Evolutionary conservation across 1,284 basidiomycete species (phyloP), one percentile per base, ranked within the genome.

Genomic region (Malassezia pachydermatis): DNA sequence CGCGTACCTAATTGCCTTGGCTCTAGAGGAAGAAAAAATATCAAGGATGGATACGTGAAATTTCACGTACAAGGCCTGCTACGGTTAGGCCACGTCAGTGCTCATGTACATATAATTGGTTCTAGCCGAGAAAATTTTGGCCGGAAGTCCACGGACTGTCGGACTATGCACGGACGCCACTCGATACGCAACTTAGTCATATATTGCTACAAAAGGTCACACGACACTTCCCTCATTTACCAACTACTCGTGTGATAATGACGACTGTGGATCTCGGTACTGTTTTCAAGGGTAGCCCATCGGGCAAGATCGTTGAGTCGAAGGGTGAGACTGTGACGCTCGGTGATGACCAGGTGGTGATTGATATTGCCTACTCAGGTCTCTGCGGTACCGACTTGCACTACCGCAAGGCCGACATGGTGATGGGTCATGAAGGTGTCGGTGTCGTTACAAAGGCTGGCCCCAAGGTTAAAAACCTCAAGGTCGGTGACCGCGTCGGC

Each of bases 351-450:
- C 56, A 67, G 30, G 62, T 67, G 1, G 62, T 67, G 23, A 62
- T 68, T 50, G 62, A 63, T 42, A 62, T 66, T 29, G 60, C 57
- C 34, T 59, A 63, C 57, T 65, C 62, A n/a, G 64, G 65, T 34
- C 57, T 68, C 3, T 68, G 65, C 47, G 63, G 48, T 39, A 67
- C 65, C 23, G 65, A 68, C 44, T 44, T 65, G 45, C 63, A 60
- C 56, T 61, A 41, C 45, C 59, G 57, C 48, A 57, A 60, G 35
- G 19, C 42, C 32, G 54, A 59, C 51, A 65, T 64, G 57, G 63
- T 58, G 5, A 42, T 66, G 1, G 65, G 66, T 34, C 66, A 68
- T 58, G 66, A 68, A 37, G 64, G 64, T 27, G 66, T 68, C 14
- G 65, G 67, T 37, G 36, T 67, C 49, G 58, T 69, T 37, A 58